These are phyloP conservation scores for Yamadazyma trypodendri DNA, from an alignment of 1,139 yeast genomes.

Conservation along the genomic window DNA sequence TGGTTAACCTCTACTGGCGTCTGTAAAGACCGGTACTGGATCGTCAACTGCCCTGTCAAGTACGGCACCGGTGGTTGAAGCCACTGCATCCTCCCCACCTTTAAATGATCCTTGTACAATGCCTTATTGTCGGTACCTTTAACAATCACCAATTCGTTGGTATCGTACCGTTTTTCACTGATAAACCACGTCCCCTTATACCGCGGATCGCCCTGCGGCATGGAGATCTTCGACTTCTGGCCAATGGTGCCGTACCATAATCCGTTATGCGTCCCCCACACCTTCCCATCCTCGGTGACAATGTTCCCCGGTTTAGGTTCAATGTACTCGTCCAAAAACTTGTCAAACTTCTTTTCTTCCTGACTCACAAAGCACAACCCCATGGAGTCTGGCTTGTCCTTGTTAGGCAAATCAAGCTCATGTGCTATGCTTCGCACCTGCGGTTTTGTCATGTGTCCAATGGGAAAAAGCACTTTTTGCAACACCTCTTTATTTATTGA, in stretches of 20 bases:
- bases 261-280: constrained; percentile 83
- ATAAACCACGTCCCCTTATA: constrained; percentile 87
- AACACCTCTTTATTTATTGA: constrained; percentile 54
- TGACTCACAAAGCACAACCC: constrained; percentile 92
- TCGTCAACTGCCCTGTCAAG: constrained; percentile 24
- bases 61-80: constrained; percentile 11
- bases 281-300: constrained; percentile 65
- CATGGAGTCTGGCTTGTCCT: constrained; percentile 85
- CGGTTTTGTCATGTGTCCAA: constrained; percentile 75
- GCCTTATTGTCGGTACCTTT: constrained; percentile 63
- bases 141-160: constrained; percentile 78
- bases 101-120: constrained; percentile 48
- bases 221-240: constrained; percentile 59
- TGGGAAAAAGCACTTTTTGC: constrained; percentile 63
- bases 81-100: constrained; percentile 47
- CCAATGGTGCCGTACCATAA: constrained; percentile 95
- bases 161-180: constrained; percentile 58
- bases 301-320: constrained; percentile 74
- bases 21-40: constrained; percentile 75
- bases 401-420: constrained; percentile 55
- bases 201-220: constrained; percentile 55
- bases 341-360: constrained; percentile 65
- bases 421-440: constrained; percentile 68
- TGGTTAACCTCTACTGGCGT: constrained; percentile 37
- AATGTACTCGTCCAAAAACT: constrained; percentile 74